Evolutionary conservation across 179 eudicot genomes (phyloP).

Genomic region (Heliamphora pulchella): DNA sequence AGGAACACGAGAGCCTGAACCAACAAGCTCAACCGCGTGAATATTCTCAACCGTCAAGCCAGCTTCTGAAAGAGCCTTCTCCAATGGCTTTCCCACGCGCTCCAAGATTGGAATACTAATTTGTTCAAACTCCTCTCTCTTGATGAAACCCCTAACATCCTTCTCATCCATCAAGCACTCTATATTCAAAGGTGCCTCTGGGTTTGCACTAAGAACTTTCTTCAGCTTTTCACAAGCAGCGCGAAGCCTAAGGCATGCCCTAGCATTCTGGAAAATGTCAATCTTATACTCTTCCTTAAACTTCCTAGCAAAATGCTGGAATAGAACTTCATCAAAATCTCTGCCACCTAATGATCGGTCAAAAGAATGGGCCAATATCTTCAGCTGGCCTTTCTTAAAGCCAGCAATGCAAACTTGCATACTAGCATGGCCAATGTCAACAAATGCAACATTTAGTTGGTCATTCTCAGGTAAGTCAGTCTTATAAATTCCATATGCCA

Average conservation of each 20-base stretch:
- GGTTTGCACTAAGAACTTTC: conserved; percentile 90
- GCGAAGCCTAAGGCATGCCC: conserved; percentile 83
- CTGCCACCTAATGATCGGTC: conserved; percentile 83
- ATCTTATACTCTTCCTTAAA: conserved; percentile 78
- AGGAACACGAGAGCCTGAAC: conserved; percentile 89
- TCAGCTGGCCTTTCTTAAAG: conserved; percentile 82
- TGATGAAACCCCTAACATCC: conserved; percentile 72
- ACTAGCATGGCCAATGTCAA: conserved; percentile 84
- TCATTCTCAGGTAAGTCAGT: conserved; percentile 87
- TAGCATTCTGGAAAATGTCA: conserved; percentile 74
- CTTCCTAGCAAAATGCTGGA: conserved; percentile 78
- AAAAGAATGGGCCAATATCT: conserved; percentile 73
- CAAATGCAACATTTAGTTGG: conserved; percentile 71
- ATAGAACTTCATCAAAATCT: conserved; percentile 80
- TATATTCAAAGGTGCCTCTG: conserved; percentile 83
- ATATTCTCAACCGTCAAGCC: conserved; percentile 58
- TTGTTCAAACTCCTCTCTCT: conserved; percentile 84
- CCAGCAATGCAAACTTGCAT: conserved; percentile 89
- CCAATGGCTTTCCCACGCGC: conserved; percentile 78
- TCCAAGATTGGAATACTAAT: conserved; percentile 74
- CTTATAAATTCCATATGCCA: conserved; percentile 93
- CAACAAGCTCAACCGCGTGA: conserved; percentile 78
- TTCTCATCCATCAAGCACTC: conserved; percentile 95
- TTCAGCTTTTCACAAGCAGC: conserved; percentile 79
- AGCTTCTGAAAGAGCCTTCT: conserved; percentile 79